Evolutionary conservation across 805 yeast species (phyloP), one percentile per base, ranked within the genome.

Genomic region (Brettanomyces nanus): DNA sequence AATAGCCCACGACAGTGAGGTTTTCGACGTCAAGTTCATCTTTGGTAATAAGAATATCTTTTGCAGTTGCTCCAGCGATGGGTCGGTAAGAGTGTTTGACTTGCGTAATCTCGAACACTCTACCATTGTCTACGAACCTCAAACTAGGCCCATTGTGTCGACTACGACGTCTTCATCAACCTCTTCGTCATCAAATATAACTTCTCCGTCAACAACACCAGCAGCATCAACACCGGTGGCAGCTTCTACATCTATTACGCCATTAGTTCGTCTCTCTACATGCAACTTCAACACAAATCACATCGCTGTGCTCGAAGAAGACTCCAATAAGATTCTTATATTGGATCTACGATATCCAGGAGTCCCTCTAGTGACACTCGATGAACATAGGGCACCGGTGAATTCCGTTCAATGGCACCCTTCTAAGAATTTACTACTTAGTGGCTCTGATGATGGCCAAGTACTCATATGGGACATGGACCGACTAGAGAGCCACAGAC

Each of bases 1-100:
- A 34, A 92, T 92, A 46, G 97, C 98, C 0, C 98, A 92, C 59
- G 98, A 92, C 56, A 77, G 81, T 45, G 97, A 87, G 58, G 98
- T 92, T 4, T 85, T 76, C 56, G 98, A 92, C 56, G 97, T 89
- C 22, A 75, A 83, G 45, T 92, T 87, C 56, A 63, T 89, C 35
- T 75, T 81, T 35, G 78, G 79, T 14, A 75, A 84, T 26, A 75
- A 81, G 32, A 72, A 82, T 52, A 71, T 89, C 20, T 92, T 92
- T 61, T 85, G 95, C 34, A 81, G 92, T 38, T 95, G 90, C 38
- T 95, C 97, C 2, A 89, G 87, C 37, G 98, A 92, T 61, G 98
- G 98, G 0, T 81, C 94, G 14, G 85, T 89, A 55, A 69, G 98
- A 31, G 83, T 92, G 6, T 92, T 92, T 59, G 98, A 92, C 54